Base-by-base conservation (phyloP, 192 early-diverging fungal genomes). In the Globomyces pollinis-pini region DNA sequence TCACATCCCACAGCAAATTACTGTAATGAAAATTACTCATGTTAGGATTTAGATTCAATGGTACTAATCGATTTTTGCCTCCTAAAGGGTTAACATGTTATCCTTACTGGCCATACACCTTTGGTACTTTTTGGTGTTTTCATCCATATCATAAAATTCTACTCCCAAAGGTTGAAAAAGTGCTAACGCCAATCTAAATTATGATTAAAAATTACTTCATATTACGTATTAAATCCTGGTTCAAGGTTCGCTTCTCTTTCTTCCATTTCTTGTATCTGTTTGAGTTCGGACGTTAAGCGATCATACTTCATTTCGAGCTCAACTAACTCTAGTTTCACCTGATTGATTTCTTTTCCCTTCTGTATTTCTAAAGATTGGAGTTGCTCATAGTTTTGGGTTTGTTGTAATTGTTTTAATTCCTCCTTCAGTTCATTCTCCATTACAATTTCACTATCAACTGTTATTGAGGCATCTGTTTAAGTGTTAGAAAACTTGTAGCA, bases 131-230 rank as follows among this genome's bases (percentile, higher is more conserved):
- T 26, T 26, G 5, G 44, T 26, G 6, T 6, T n/a, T 2, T 20
- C 3, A 47, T 47, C 44, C 23, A 26, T 9, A 8, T 57, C 55
- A 43, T 23, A 33, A 7, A 57, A 57, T 8, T 57, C 55, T 2
- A 57, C 4, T 15, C 55, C 55, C 12, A 57, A 20, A 7, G 7
- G 21, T 32, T 57, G 55, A 21, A 39, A 57, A 6, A 57, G 16
- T 9, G 3, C 15, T 6, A 57, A 38, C 6, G 21, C 20, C 26
- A 54, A n/a, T 4, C 52, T 54, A 39, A 7, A 54, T 24, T 54
- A n/a, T 13, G 29, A 26, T 42, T 26, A 47, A 26, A 7, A n/a
- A 21, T 23, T 47, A 47, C 44, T n/a, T n/a, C n/a, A n/a, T n/a
- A 26, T 47, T 47, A 28, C 44, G 5, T 3, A 12, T 4, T 5